These are phyloP conservation scores for Trametes maxima DNA, from an alignment of 768 basidiomycete genomes.

Conservation along the genomic window DNA sequence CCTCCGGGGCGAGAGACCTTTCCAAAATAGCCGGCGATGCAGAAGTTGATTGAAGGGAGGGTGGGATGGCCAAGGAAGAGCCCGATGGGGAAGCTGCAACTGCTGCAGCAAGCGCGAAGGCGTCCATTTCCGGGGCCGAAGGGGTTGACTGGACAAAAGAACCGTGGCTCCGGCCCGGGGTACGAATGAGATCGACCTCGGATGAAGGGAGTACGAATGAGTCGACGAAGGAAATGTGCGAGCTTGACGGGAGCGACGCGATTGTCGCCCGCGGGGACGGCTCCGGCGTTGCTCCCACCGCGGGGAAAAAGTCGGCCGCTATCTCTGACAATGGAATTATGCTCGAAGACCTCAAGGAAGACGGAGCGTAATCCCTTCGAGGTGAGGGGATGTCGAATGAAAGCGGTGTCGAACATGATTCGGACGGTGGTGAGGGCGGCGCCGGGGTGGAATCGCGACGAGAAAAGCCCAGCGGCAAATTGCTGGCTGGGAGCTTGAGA, in stretches of 20 bases:
- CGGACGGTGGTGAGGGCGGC: conserved; percentile 15
- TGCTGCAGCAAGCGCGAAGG: conserved; percentile 28
- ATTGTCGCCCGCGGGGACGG: conserved; percentile 5
- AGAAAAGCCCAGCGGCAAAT: conserved; percentile 2
- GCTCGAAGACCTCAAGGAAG: not conserved
- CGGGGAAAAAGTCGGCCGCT: conserved; percentile 11
- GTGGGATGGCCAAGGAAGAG: conserved; percentile 25
- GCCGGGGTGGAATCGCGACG: conserved; percentile 11
- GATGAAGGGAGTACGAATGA: conserved; percentile 28
- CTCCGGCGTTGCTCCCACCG: not conserved
- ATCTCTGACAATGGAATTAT: not conserved
- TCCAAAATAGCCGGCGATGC: not conserved
- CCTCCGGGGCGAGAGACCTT: not conserved
- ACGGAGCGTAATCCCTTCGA: not conserved
- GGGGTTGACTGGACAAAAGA: not conserved
- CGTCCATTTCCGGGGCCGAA: conserved; percentile 27
- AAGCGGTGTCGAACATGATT: not conserved
- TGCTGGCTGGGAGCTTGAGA: conserved; percentile 17
- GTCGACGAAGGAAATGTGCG: conserved; percentile 21
- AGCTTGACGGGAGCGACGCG: conserved; percentile 2
- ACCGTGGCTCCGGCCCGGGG: not conserved
- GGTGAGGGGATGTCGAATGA: not conserved
- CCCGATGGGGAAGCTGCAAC: conserved; percentile 14
- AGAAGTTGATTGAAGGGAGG: conserved; percentile 21
- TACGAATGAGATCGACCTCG: conserved; percentile 1